These are phyloP conservation scores for Euphorbia peplus DNA, from an alignment of 345 rosid species.

Conservation along the genomic window DNA sequence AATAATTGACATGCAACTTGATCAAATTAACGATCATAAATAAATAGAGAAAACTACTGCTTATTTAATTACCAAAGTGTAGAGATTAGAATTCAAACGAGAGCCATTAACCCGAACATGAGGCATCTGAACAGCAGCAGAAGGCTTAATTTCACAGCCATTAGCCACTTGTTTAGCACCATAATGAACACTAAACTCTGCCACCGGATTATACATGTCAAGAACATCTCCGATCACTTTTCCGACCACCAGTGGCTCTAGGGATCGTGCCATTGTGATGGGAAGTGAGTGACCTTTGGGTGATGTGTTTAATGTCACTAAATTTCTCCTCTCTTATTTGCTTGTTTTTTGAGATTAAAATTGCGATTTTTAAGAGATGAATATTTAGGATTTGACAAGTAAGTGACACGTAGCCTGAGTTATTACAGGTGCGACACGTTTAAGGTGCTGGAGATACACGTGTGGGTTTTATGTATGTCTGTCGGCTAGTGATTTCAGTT, in stretches of 20 bases:
- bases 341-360: neutral
- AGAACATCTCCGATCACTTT: conserved; percentile 41
- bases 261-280: conserved; percentile 20
- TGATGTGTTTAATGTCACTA: too few relatives aligned
- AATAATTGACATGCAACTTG: neutral
- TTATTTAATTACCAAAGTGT: conserved; percentile 21
- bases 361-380: neutral
- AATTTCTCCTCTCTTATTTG: too few relatives aligned
- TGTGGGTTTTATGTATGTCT: neutral
- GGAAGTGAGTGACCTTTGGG: neutral
- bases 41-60: too few relatives aligned
- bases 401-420: conserved; percentile 14
- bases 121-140: conserved; percentile 22
- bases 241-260: conserved; percentile 31
- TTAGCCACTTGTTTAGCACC: conserved; percentile 22
- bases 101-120: conserved; percentile 19
- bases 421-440: conserved; percentile 1
- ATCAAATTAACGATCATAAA: too few relatives aligned
- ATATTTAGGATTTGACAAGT: neutral
- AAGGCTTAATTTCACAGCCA: conserved; percentile 37
- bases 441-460: conserved; percentile 7
- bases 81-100: conserved; percentile 14
- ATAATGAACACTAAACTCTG: conserved; percentile 22
- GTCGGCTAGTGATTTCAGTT: conserved; percentile 8
- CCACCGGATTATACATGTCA: conserved; percentile 21